Evolutionary conservation across 805 yeast genomes (phyloP), one percentile per base, ranked within the genome.

Genomic region (Wickerhamiella australiensis): DNA sequence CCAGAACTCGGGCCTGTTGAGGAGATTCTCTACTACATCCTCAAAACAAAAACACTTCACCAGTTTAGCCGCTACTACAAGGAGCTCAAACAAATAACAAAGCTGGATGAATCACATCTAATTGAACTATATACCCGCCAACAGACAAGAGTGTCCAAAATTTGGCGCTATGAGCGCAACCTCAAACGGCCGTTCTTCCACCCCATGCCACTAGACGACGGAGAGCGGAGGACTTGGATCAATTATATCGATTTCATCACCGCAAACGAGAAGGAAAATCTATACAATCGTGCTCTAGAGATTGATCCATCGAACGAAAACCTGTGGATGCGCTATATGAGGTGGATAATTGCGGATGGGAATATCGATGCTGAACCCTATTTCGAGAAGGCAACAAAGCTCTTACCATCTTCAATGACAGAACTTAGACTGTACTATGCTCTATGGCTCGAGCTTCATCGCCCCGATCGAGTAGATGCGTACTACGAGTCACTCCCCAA

Each of bases 51-150:
- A 20, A 55, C 59, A 15, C 65, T 90, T 42, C 90, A 90, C 64
- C 94, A 87, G 58, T 88, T 86, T 62, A 81, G 96, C 0, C 78
- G 75, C 54, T 90, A 81, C 62, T 83, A 76, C 58, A 78, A 67
- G 60, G 70, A 59, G 25, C 48, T 63, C 53, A 52, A 57, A n/a
- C 49, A 47, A n/a, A 20, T 63, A 11, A 52, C 57, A 13, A 57
- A 56, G 5, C 50, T 72, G 2, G 52, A 57, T 2, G 63, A 65
- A n/a, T 54, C 70, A 63, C 71, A 68, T 55, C 69, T 75, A 49
- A 64, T 68, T 50, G 61, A 59, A 3, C 58, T 74, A 54, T 88
- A 81, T 61, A 82, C 76, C 57, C 78, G 67, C 59, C 71, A 59
- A 27, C 49, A 82, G 58, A 56, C 57, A 1, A 64, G 68, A 13